Evolutionary conservation across 2,329 filamentous ascomycete species (phyloP), one percentile per base, ranked within the genome.

Genomic region (Ceratocystis alfenasii): DNA sequence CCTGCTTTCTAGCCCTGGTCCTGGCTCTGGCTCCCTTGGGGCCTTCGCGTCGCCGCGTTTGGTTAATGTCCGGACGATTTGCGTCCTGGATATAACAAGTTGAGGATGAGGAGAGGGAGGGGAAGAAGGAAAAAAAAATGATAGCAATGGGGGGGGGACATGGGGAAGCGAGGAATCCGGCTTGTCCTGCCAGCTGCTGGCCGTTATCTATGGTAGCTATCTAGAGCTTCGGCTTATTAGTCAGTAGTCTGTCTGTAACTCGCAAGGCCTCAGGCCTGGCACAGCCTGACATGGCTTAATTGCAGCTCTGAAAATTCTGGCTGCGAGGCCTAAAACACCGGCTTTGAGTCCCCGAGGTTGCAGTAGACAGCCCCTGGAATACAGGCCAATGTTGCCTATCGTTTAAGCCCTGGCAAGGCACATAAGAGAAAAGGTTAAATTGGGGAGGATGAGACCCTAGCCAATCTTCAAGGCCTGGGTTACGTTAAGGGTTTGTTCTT

Each of bases 51-150:
- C 25, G 12, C 53, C 15, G 25, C 30, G 15, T 57, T 57, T 57
- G 53, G 53, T 57, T 30, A 57, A 57, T 57, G 53, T 57, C 53
- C 53, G 53, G 53, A 57, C 17, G 53, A 57, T 57, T 57, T 57
- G 53, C 53, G 53, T 28, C 53, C 22, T 57, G 53, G 53, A 57
- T 57, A 33, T 57, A 30, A 36, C 8, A 12, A 36, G 10, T 12
- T 36, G 36, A 36, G 10, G 36, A 36, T 12, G 15, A 12, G 10
- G 17, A 57, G 5, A 5, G 12, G 48, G 2, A 8, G 28, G 20
- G 5, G 45, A 17, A 10, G 28, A 22, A 55, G 20, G 2, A 55
- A 3, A 25, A 10, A 25, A 8, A 55, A 22, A 50, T 17, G 15
- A 50, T 17, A 50, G 17, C 46, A 8, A 50, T 12, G 15, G 3